Base-by-base conservation (phyloP, 208 protist genomes). In the Herpetomonas samuelpessoai region DNA sequence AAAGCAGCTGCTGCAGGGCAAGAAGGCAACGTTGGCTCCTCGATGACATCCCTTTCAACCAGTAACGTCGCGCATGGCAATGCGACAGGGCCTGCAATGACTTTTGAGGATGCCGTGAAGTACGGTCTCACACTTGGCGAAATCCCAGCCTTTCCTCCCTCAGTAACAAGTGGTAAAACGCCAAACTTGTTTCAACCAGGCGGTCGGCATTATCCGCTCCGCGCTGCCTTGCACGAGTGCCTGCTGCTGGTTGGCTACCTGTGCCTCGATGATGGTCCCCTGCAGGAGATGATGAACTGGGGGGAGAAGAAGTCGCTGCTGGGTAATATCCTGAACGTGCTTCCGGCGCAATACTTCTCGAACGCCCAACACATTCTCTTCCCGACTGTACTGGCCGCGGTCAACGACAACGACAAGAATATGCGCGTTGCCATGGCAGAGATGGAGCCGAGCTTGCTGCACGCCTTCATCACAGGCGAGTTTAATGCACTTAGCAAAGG, bases 251-350 rank as follows among this genome's bases (percentile, higher is more conserved):
- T 92, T 26, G 82, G 85, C 10, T 95, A 95, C 57, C 71, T 95
- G 14, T 91, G 75, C 50, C 64, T 95, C 12, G 83, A 91, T 44
- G 81, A 95, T 62, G 61, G 59, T 27, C 60, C 57, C 21, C 70
- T 92, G 44, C 83, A 92, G 68, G 82, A 86, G n/a, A 91, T 92
- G 69, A 70, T 95, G 62, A 62, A 71, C 1, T 95, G 88, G 86
- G 88, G 88, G 0, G 88, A 87, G 54, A 68, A 60, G 22, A 82
- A 77, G 49, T 69, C 83, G 25, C 65, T 95, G 9, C 57, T 95
- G 12, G 76, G 73, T 18, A 81, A 57, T 29, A 72, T 95, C 30
- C 55, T 92, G 16, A 75, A 62, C 26, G 71, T 78, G 24, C 68
- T 95, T 44, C 88, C 88, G 16, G 83, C 86, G 52, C 68, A 85